Evolutionary conservation across 2,329 filamentous ascomycete genomes (phyloP), one percentile per base, ranked within the genome.

Genomic region (Chaetomium olivaceum): DNA sequence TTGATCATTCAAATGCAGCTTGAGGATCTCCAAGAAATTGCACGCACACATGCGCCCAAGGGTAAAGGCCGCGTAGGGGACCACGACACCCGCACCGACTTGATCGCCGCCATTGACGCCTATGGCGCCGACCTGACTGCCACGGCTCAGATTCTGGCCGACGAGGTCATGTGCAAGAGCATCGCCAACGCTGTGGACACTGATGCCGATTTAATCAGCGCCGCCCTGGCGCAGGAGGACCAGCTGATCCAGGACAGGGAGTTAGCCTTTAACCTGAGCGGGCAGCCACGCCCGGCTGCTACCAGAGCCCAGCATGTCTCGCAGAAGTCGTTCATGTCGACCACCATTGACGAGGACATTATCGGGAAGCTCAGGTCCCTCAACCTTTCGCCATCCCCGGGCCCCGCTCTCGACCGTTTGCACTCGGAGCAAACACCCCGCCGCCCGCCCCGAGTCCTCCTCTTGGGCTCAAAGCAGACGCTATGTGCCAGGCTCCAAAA

Each of bases 131-230:
- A 73, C 12, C 29, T 73, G 14, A 51, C 54, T 1, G 25, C 31
- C 1, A 8, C 27, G 21, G 29, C 52, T 0, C 52, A 63, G 14
- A 25, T 58, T 4, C 16, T 63, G 7, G 5, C 39, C 0, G 72
- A 73, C 58, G 55, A 56, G 3, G 19, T 23, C 25, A 64, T 73
- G 65, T 69, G 69, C 61, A 9, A 21, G 33, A 73, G 72, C 65
- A 68, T 73, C 14, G 64, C 67, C n/a, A 55, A 21, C 0, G 72
- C 71, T 1, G 65, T 70, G 19, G n/a, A 19, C 2, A 16, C 25
- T 7, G 71, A 72, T 21, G 69, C 62, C 11, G 54, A 33, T 11
- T 23, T 62, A 0, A 67, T 73, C 23, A 11, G 58, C 8, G 55
- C 56, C 4, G 16, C 63, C 2, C 7, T 62, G 27, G 31, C 36